phyloP scores from a whole-genome alignment of 306 rosid species.

The Vicia villosa region DNA sequence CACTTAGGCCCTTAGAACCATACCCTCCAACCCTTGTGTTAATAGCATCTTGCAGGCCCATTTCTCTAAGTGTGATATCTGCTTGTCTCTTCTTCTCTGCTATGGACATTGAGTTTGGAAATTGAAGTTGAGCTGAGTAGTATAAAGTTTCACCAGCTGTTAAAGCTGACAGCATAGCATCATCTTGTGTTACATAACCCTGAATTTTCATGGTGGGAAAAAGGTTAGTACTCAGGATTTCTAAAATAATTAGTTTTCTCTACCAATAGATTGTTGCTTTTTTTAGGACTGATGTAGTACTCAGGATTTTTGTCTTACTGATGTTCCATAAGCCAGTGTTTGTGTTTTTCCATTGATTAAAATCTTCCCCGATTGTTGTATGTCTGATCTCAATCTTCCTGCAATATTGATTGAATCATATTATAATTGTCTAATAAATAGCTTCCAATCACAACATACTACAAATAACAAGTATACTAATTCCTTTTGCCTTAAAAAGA shows the following conservation, averaged over 20 bases:
- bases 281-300: neutral
- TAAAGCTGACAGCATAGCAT: slow-evolving; percentile 25
- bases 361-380: slow-evolving; percentile 53
- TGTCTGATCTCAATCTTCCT: slow-evolving; percentile 54
- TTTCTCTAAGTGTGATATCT: slow-evolving; percentile 57
- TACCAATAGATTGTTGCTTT: neutral
- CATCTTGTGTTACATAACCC: slow-evolving; percentile 43
- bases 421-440: neutral
- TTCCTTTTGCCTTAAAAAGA: no score
- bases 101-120: slow-evolving; percentile 61
- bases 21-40: slow-evolving; percentile 70
- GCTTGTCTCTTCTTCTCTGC: slow-evolving; percentile 69
- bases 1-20: slow-evolving; percentile 64
- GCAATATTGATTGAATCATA: slow-evolving; percentile 26
- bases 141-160: slow-evolving; percentile 56
- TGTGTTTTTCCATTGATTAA: slow-evolving; percentile 59
- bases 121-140: slow-evolving; percentile 71
- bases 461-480: neutral
- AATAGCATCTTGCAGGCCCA: slow-evolving; percentile 64
- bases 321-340: slow-evolving; percentile 65
- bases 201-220: slow-evolving; percentile 25
- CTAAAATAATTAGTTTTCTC: neutral
- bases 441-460: neutral
- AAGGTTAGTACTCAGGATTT: neutral
- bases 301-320: slow-evolving; percentile 40